Percentiles rank a stretch among this genome's conserved stretches.
These are phyloP conservation scores for Mucor irregularis DNA, from an alignment of 371 early-diverging fungal species.

Conservation along the genomic window DNA sequence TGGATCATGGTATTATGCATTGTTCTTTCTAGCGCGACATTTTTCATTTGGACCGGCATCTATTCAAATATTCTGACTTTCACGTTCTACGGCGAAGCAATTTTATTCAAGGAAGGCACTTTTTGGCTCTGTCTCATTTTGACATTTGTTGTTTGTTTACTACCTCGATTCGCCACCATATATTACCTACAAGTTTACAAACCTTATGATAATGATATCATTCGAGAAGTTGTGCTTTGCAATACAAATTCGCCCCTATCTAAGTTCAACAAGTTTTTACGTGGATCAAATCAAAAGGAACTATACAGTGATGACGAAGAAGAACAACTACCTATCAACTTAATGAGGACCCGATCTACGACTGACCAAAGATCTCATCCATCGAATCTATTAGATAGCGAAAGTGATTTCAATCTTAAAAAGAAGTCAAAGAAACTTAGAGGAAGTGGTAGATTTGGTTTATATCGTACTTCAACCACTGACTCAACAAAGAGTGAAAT, in stretches of 20 bases:
- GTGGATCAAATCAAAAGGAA: not conserved
- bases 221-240: slow-evolving; percentile 55
- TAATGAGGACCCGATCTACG: slow-evolving; percentile 32
- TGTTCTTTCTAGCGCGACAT: slow-evolving; percentile 52
- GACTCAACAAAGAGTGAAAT: slow-evolving; percentile 40
- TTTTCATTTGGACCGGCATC: slow-evolving; percentile 56
- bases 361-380: not conserved
- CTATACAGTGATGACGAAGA: slow-evolving; percentile 17
- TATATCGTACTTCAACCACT: slow-evolving; percentile 23
- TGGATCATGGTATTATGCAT: slow-evolving; percentile 70
- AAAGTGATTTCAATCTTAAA: slow-evolving; percentile 2
- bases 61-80: slow-evolving; percentile 48
- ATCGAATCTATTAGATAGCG: slow-evolving; percentile 5
- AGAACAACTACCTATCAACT: slow-evolving; percentile 40
- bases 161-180: slow-evolving; percentile 55
- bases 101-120: slow-evolving; percentile 49
- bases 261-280: not conserved
- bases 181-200: slow-evolving; percentile 50
- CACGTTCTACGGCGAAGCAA: slow-evolving; percentile 52
- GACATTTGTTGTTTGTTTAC: slow-evolving; percentile 49
- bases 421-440: slow-evolving; percentile 6
- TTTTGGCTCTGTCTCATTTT: slow-evolving; percentile 59
- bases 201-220: slow-evolving; percentile 67
- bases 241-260: not conserved
- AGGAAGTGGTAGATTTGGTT: slow-evolving; percentile 2